Percentiles rank a stretch among this genome's conserved stretches.
Evolutionary conservation across 768 basidiomycete genomes (phyloP).

Genomic region (Mycena alexandri): DNA sequence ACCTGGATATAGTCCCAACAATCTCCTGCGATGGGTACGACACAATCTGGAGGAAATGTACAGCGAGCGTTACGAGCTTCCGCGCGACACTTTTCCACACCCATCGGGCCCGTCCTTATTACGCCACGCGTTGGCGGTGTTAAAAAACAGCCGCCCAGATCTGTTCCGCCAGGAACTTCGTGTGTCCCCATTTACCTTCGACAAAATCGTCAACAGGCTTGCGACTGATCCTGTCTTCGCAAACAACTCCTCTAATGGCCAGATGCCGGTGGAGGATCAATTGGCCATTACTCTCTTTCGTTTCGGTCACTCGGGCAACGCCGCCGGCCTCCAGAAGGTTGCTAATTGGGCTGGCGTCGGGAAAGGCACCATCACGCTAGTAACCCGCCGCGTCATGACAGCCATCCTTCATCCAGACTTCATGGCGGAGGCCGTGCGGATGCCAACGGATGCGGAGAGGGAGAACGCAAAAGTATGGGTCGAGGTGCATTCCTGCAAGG

Average conservation of each 20-base stretch:
- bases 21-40: slow-evolving; percentile 1
- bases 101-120: slow-evolving; percentile 30
- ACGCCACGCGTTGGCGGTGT: slow-evolving; percentile 9
- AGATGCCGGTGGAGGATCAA: slow-evolving; percentile 36
- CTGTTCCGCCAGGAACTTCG: slow-evolving; percentile 23
- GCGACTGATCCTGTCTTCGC: slow-evolving; percentile 32
- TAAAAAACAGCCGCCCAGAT: slow-evolving; percentile 11
- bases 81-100: slow-evolving; percentile 31
- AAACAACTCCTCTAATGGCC: slow-evolving; percentile 36
- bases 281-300: slow-evolving; percentile 21
- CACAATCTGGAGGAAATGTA: slow-evolving; percentile 35
- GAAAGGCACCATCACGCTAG: slow-evolving; percentile 20
- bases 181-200: slow-evolving; percentile 24
- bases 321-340: slow-evolving; percentile 25
- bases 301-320: slow-evolving; percentile 27
- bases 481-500: slow-evolving; percentile 22
- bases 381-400: slow-evolving; percentile 25
- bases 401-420: slow-evolving; percentile 21
- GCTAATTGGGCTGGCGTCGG: too few relatives aligned
- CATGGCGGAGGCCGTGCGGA: too few relatives aligned
- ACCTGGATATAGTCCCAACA: not conserved
- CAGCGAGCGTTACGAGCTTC: slow-evolving; percentile 32
- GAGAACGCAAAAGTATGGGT: slow-evolving; percentile 25
- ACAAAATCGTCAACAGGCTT: slow-evolving; percentile 9
- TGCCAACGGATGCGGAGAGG: slow-evolving; percentile 25